Evolutionary conservation across 768 basidiomycete species (phyloP), one percentile per base, ranked within the genome.

Genomic region (Chalciporus chontae): DNA sequence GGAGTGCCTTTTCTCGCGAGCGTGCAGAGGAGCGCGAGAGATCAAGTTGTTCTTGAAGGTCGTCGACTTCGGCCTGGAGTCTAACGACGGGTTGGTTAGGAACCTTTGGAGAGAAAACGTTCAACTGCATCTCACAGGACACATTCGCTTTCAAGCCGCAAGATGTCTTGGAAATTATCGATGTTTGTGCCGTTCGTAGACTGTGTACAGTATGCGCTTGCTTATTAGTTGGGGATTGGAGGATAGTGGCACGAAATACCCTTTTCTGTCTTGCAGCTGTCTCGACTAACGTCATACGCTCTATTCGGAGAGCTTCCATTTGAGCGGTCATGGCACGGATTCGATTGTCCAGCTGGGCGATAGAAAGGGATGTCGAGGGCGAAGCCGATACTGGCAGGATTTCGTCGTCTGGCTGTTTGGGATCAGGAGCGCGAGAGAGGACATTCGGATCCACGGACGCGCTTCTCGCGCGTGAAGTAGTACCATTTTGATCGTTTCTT

Each of bases 231-330:
- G 36, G 21, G 21, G 26, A 31, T 6, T 8, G 14, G 4, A 10
- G 15, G 39, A 15, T 36, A 32, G 29, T n/a, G 11, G 8, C 10
- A 6, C 29, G n/a, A 53, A 56, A 11, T 13, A 66, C 66, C 53
- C 62, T 64, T 53, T 52, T 56, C 19, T 58, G 57, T 39, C 48
- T 56, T 18, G 58, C 55, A 13, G 57, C 43, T 10, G 55, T 47
- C 38, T 64, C 61, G 19, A 66, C 50, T 5, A 73, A 51, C 2
- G 55, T 55, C 10, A 63, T 58, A 37, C 73, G 62, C 50, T 79
- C 77, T 11, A 63, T 51, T 31, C 59, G 63, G 29, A 77, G 71
- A 3, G 61, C 63, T 13, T 75, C 70, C 21, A 75, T 61, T 39
- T 68, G 66, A 10, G 62, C 43, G 5, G 66, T 65, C 41, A 77